Evolutionary conservation across 768 basidiomycete genomes (phyloP), one percentile per base, ranked within the genome.

Genomic region (Guyanaporus albipodus): DNA sequence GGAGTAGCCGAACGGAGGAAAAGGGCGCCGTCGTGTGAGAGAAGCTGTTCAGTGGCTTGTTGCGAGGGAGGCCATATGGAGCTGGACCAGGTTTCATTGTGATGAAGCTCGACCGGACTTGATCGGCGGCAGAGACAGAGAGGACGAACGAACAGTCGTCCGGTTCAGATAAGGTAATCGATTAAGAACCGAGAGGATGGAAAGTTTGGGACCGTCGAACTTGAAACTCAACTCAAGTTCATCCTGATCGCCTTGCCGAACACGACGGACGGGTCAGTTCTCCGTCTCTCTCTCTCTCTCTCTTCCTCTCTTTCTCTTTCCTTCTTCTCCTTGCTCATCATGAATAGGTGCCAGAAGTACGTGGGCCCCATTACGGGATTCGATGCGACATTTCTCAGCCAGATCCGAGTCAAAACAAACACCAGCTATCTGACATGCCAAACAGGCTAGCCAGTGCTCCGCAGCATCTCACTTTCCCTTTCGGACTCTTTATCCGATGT

Each of bases 81-180:
- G 52, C 31, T 52, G 34, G 19, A n/a, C n/a, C n/a, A n/a, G n/a
- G n/a, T n/a, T n/a, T n/a, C n/a, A n/a, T n/a, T n/a, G n/a, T n/a
- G n/a, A n/a, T n/a, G n/a, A n/a, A n/a, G 49, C 48, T 27, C 53
- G 55, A 67, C 67, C 60, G 64, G 63, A 66, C 45, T 61, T 62
- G 63, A 66, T 64, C 54, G 62, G 62, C 64, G 64, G 54, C 47
- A 50, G 60, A 60, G 58, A 67, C 48, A 51, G n/a, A n/a, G n/a
- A n/a, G n/a, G n/a, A n/a, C n/a, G n/a, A n/a, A n/a, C n/a, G n/a
- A n/a, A n/a, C n/a, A n/a, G n/a, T n/a, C 54, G 48, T 46, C 51
- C 60, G 46, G 32, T 34, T 31, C 46, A 60, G 55, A 63, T 62
- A 60, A 66, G 67, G 59, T 66, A 53, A 60, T 40, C 48, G 65